Percentiles rank a stretch among this genome's conserved stretches.
Conservation (phyloP, 2,329 filamentous ascomycete genomes). For the Colletotrichum liriopes region DNA sequence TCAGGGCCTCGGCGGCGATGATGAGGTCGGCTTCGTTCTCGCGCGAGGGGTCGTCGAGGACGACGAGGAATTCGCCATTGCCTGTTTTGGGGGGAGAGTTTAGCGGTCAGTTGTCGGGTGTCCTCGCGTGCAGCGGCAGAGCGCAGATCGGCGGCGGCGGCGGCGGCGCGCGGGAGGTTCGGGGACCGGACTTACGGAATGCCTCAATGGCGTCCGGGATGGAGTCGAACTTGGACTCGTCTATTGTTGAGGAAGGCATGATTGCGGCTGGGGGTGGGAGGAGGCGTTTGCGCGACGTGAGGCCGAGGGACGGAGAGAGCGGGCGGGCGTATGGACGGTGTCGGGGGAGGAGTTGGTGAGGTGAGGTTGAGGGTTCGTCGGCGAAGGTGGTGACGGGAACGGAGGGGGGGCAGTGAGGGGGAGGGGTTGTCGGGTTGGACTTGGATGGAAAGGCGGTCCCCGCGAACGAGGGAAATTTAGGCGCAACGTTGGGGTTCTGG, state of each 20-base stretch:
- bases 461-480: constrained; percentile 23
- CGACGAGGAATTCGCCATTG: constrained; percentile 93
- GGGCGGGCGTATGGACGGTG: constrained; percentile 1
- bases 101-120: neutral
- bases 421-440: constrained; percentile 24
- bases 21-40: constrained; percentile 99
- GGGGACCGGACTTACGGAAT: constrained; percentile 67
- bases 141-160: constrained; percentile 25
- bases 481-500: constrained; percentile 11
- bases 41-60: constrained; percentile 91
- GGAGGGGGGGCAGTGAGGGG: constrained; percentile 13
- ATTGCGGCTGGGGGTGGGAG: constrained; percentile 28
- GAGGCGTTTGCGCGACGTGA: neutral
- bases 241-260: constrained; percentile 69
- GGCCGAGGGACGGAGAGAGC: neutral
- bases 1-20: constrained; percentile 89
- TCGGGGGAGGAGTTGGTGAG: constrained; percentile 6
- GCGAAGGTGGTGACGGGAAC: constrained; percentile 10
- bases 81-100: constrained; percentile 61
- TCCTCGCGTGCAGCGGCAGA: neutral
- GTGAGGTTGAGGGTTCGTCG: constrained; percentile 7
- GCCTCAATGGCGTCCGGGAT: constrained; percentile 77
- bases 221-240: constrained; percentile 71
- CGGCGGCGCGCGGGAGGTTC: constrained; percentile 16
- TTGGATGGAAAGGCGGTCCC: constrained; percentile 7